Evolutionary conservation across 805 yeast species (phyloP).

Genomic region (Isabelozyma gotoi): DNA sequence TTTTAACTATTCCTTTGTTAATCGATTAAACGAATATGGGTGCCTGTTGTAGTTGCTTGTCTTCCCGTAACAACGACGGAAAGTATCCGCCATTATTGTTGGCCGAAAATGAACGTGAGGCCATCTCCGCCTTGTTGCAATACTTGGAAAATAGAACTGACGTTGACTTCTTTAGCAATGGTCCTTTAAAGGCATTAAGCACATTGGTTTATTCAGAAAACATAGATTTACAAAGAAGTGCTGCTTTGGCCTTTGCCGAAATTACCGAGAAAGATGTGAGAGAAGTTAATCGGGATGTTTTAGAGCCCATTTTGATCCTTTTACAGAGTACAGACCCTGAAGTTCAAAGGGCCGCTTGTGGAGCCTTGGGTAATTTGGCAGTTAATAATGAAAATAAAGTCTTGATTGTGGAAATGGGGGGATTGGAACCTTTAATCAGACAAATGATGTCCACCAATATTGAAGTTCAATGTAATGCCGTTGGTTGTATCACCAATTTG

Average conservation of each 20-base stretch:
- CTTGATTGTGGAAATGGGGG: slow-evolving; percentile 96
- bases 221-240: slow-evolving; percentile 91
- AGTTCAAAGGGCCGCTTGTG: slow-evolving; percentile 98
- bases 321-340: slow-evolving; percentile 88
- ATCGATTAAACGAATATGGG: slow-evolving; percentile 29
- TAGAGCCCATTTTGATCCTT: slow-evolving; percentile 88
- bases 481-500: slow-evolving; percentile 95
- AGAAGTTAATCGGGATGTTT: slow-evolving; percentile 84
- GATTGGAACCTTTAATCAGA: slow-evolving; percentile 90
- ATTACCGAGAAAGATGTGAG: slow-evolving; percentile 95
- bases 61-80: slow-evolving; percentile 49
- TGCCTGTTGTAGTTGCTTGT: slow-evolving; percentile 41
- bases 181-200: slow-evolving; percentile 84
- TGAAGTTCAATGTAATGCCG: slow-evolving; percentile 98
- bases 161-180: slow-evolving; percentile 84
- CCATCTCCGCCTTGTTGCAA: slow-evolving; percentile 85
- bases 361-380: slow-evolving; percentile 97
- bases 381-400: slow-evolving; percentile 94
- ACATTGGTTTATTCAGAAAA: slow-evolving; percentile 94
- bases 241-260: slow-evolving; percentile 97
- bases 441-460: slow-evolving; percentile 97
- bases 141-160: slow-evolving; percentile 85
- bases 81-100: slow-evolving; percentile 71
- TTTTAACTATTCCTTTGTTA: too few relatives aligned
- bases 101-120: slow-evolving; percentile 96